Evolutionary conservation across 768 basidiomycete species (phyloP).

Genomic region (Asterophora parasitica): DNA sequence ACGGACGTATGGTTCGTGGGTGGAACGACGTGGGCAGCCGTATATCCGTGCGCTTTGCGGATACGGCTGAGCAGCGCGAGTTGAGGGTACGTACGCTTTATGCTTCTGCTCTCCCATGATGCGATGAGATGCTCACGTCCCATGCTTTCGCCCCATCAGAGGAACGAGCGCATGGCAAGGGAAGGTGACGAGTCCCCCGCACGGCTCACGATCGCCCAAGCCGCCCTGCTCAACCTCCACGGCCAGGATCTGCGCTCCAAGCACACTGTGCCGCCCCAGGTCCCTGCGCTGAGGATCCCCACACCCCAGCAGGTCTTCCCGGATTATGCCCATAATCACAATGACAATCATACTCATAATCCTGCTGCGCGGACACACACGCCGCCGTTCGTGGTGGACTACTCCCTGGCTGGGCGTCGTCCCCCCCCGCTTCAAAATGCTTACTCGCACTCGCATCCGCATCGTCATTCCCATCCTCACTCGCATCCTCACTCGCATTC

Average conservation of each 20-base stretch:
- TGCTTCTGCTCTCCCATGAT: conserved; percentile 7
- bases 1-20: conserved; percentile 76
- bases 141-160: too few species aligned
- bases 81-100: conserved; percentile 48
- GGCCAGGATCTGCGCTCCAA: conserved; percentile 50
- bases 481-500: conserved; percentile 17
- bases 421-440: neutral
- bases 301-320: conserved; percentile 5
- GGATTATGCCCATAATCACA: neutral
- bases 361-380: conserved; percentile 5
- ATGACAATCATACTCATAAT: neutral
- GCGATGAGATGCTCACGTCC: too few species aligned
- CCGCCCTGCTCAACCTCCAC: conserved; percentile 68
- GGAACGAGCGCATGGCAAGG: conserved; percentile 53
- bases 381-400: conserved; percentile 34
- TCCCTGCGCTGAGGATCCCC: conserved; percentile 4
- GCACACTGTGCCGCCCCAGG: neutral
- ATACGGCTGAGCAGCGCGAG: conserved; percentile 73
- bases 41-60: conserved; percentile 77
- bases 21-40: conserved; percentile 74
- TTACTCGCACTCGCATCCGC: conserved; percentile 5
- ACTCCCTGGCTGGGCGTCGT: conserved; percentile 30
- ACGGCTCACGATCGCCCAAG: conserved; percentile 73
- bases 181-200: conserved; percentile 62
- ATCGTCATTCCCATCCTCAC: neutral